Evolutionary conservation across 2,329 filamentous ascomycete species (phyloP), one percentile per base, ranked within the genome.

Genomic region (Clarireedia homoeocarpa): DNA sequence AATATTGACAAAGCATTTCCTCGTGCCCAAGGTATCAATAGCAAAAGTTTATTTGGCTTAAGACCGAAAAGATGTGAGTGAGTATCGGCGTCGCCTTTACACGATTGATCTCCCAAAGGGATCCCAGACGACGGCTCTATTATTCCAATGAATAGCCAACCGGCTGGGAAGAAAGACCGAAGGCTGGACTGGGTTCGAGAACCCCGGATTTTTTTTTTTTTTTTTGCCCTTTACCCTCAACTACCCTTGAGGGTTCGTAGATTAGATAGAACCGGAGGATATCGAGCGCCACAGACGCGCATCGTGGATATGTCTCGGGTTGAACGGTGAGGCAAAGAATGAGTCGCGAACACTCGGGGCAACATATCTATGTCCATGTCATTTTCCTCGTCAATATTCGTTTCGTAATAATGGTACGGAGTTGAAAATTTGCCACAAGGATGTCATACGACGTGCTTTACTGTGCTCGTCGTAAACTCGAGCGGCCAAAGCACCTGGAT

Each of bases 141-240:
- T 54, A 40, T 34, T 54, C 34, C 34, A 15, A 38, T 39, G 39
- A 2, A 40, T 54, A 34, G 30, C 9, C 30, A 34, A 34, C 30
- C 30, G 30, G 30, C 30, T 34, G 30, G 30, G 30, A 12, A 44
- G 38, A 36, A 24, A 40, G 47, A 15, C 38, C 53, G 47, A n/a
- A 48, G 24, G 42, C 48, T 51, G 40, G 39, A 44, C 23, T 51
- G 53, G 44, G n/a, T 42, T 26, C 26, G 15, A 27, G 30, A 55
- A 55, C 53, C 53, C 53, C 47, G 39, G 47, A 51, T 55, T 55
- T 50, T 15, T 55, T 14, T 14, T 15, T 55, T 14, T 14, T 20
- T 20, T 20, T 23, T 34, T 34, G 12, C 27, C 27, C 27, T 30
- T 10, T 30, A 34, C 30, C 10, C n/a, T 23, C 20, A 20, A 20